A percentile compares a stretch with the other conserved stretches of the same genome.
phyloP scores from a whole-genome alignment of 31 red algal genomes.

The Asparagopsis taxiformis region DNA sequence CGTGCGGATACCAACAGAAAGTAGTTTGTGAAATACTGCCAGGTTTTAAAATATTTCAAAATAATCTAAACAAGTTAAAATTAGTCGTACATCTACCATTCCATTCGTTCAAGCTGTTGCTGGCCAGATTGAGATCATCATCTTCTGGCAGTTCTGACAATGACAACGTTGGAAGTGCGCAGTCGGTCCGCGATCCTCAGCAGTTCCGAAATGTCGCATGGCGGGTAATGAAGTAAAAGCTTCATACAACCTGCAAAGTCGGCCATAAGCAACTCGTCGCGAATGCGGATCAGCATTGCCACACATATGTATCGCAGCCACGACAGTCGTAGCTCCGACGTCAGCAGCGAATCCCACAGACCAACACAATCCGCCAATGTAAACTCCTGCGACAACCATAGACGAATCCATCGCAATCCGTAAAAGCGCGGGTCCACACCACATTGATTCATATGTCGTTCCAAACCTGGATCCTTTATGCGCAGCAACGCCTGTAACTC shows the following conservation, averaged over 20 bases:
- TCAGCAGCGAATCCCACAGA: slow-evolving; percentile 77
- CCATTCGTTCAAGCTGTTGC: not conserved
- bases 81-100: not conserved
- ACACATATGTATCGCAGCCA: slow-evolving; percentile 72
- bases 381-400: slow-evolving; percentile 80
- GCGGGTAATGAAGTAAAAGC: slow-evolving; percentile 62
- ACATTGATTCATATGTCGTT: slow-evolving; percentile 40
- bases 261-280: slow-evolving; percentile 31
- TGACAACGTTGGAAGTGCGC: slow-evolving; percentile 49
- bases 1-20: not conserved
- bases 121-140: not conserved
- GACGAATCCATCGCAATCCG: slow-evolving; percentile 61
- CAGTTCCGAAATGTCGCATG: slow-evolving; percentile 38
- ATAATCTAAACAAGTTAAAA: not conserved
- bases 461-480: slow-evolving; percentile 54
- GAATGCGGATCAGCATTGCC: slow-evolving; percentile 43
- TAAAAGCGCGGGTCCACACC: slow-evolving; percentile 68
- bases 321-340: slow-evolving; percentile 31
- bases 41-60: not conserved
- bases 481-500: slow-evolving; percentile 52
- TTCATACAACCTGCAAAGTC: slow-evolving; percentile 66
- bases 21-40: slow-evolving; percentile 1
- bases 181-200: slow-evolving; percentile 49
- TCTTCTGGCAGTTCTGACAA: slow-evolving; percentile 52
- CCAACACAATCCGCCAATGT: slow-evolving; percentile 40